Evolutionary conservation across 768 basidiomycete species (phyloP), one percentile per base, ranked within the genome.

Genomic region (Lentinula detonsa): DNA sequence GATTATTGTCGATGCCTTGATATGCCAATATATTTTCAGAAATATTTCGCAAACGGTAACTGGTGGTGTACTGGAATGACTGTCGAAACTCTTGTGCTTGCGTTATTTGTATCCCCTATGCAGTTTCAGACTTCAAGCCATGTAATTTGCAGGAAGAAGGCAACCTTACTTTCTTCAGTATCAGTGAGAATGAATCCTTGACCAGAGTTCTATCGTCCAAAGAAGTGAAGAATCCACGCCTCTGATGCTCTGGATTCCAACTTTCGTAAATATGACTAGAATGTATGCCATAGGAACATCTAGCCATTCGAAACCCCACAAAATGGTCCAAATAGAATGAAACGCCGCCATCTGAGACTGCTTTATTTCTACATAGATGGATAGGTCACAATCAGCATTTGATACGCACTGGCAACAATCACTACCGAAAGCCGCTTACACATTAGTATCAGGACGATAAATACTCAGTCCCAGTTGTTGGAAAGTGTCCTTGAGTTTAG

Each of bases 361-460:
- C 78, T 37, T 78, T 79, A 63, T 73, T 75, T 33, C 78, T 79
- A 45, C 11, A 55, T 59, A 9, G 4, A 40, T 21, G 13, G n/a
- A 53, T 18, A 42, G 37, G 23, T 39, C 46, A 57, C 21, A 51
- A 51, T 34, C 49, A 42, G 10, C 1, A 39, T 72, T 11, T 0
- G 9, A 15, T 11, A 35, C 64, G 1, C 16, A 42, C 9, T 13
- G 4, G 39, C 16, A n/a, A 57, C 18, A 23, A 23, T 23, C 23
- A 23, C 1, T 23, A 23, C 28, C 0, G 28, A 28, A 28, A 3
- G 28, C 28, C 28, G 73, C 82, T 49, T 65, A 84, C 82, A 80
- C 66, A 49, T 78, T 76, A 34, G 69, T 72, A 62, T 83, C 81
- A 0, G 81, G 81, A 21, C 81, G 71, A 51, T 70, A 73, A 40